Conservation (phyloP, 2,329 filamentous ascomycete genomes). For the Aspergillus awamori region DNA sequence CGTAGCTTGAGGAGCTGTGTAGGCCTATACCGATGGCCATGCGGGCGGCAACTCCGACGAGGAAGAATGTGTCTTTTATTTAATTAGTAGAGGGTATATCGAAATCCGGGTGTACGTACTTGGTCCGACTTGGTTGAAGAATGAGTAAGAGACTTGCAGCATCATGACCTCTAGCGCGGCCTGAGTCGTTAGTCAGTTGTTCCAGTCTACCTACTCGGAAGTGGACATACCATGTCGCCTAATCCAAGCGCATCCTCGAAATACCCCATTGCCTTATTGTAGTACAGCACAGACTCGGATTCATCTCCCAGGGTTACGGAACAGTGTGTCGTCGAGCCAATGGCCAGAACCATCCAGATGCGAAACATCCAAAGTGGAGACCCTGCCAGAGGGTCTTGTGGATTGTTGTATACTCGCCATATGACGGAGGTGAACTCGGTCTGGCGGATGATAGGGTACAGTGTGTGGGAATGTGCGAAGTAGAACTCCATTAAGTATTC, state of each 20-base stretch:
- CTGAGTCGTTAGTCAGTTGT: constrained; percentile 23
- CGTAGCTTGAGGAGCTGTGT: constrained; percentile 43
- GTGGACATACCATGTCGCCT: constrained; percentile 43
- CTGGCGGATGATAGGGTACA: constrained; percentile 49
- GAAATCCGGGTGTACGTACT: constrained; percentile 34
- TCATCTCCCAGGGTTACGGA: constrained; percentile 50
- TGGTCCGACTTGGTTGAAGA: constrained; percentile 53
- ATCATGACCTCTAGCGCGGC: constrained; percentile 50
- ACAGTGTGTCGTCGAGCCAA: constrained; percentile 50
- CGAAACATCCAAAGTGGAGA: constrained; percentile 43
- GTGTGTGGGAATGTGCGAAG: constrained; percentile 52
- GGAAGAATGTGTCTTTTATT: constrained; percentile 49
- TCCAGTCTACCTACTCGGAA: not conserved
- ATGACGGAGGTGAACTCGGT: constrained; percentile 41
- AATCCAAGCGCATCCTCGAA: constrained; percentile 44
- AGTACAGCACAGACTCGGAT: constrained; percentile 47
- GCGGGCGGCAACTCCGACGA: constrained; percentile 50
- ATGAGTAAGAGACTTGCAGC: constrained; percentile 53
- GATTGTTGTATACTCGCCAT: constrained; percentile 33
- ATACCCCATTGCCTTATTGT: constrained; percentile 49
- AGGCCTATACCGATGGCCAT: constrained; percentile 50
- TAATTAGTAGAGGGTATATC: not conserved
- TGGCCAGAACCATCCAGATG: constrained; percentile 55
- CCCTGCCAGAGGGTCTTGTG: constrained; percentile 32
- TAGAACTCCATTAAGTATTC: constrained; percentile 46